Base-by-base conservation (phyloP, 2,329 filamentous ascomycete genomes). In the Pseudogymnoascus sp. region DNA sequence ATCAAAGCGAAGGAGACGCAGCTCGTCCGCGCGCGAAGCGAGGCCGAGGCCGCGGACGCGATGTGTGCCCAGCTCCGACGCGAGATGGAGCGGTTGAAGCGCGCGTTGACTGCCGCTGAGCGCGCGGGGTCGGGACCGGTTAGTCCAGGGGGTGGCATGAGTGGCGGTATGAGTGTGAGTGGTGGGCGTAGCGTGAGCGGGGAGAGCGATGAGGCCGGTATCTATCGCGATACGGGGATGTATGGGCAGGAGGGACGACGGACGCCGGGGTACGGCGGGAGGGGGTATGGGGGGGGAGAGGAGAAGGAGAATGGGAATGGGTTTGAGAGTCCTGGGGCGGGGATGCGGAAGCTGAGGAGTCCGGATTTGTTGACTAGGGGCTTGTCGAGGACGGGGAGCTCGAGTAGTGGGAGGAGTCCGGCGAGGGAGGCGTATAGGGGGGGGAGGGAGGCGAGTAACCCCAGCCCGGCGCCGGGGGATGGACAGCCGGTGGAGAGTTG, bases 1-100 rank as follows among this genome's bases (percentile, higher is more conserved):
- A 96, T 99, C 78, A 98, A 98, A 75, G 95, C 95, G 12, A 99
- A 99, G 76, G 95, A 99, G 75, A 98, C 95, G 2, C 95, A 99
- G 71, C 83, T 99, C 4, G 93, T 98, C 8, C 88, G 95, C 50
- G 93, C 95, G 10, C 84, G 93, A 62, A 92, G 90, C 68, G 95
- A 99, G 71, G 90, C 89, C 33, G 93, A 98, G 74, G 87, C 90
- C 0, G 90, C 93, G 0, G 92, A 97, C 73, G 88, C 92, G 70
- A 89, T 87, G 64, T 92, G 95, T 61, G 90, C 95, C 66, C 88
- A 90, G 63, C 83, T 96, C 61, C 83, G 89, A 66, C 86, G 93
- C 62, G 95, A 99, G 77, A 88, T 97, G 56, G 95, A 99, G 68
- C 85, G 95, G 61, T 81, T 99, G 65, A 98, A 98, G 83, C 89